These are phyloP conservation scores for Aphanocladium album DNA, from an alignment of 2,329 filamentous ascomycete genomes.

Conservation along the genomic window DNA sequence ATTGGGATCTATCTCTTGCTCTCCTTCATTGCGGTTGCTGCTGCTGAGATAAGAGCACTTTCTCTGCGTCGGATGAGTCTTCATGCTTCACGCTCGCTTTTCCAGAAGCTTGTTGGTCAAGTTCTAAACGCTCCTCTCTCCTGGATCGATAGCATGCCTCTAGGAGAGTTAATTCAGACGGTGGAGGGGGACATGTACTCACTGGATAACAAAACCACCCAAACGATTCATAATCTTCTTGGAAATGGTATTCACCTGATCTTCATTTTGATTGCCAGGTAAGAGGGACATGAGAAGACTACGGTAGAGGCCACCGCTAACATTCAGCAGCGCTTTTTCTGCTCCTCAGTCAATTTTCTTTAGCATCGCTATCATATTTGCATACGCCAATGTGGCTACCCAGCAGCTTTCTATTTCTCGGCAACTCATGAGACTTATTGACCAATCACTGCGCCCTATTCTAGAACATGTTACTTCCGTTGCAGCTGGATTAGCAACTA, in stretches of 20 bases:
- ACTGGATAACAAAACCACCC: conserved; percentile 7
- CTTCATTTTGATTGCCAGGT: conserved; percentile 2
- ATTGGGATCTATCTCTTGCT: conserved; percentile 10
- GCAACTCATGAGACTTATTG: neutral
- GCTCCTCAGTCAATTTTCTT: neutral
- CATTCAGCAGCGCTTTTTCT: neutral
- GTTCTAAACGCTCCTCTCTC: conserved; percentile 5
- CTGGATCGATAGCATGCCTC: conserved; percentile 11
- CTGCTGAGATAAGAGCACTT: neutral
- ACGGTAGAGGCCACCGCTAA: neutral
- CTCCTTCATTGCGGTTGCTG: neutral
- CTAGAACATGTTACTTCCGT: conserved; percentile 3
- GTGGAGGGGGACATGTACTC: conserved; percentile 11
- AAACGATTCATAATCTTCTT: neutral
- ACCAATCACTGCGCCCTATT: neutral
- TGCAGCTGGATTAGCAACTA: conserved; percentile 7
- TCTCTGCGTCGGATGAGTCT: neutral
- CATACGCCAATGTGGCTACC: neutral
- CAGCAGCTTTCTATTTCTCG: neutral
- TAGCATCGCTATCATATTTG: neutral
- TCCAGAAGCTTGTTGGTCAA: neutral
- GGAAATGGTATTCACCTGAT: neutral
- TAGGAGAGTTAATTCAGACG: conserved; percentile 8
- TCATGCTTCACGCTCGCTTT: conserved; percentile 6
- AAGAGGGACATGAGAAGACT: neutral